Conservation (phyloP, 2,329 filamentous ascomycete genomes). For the Penicillium palitans region DNA sequence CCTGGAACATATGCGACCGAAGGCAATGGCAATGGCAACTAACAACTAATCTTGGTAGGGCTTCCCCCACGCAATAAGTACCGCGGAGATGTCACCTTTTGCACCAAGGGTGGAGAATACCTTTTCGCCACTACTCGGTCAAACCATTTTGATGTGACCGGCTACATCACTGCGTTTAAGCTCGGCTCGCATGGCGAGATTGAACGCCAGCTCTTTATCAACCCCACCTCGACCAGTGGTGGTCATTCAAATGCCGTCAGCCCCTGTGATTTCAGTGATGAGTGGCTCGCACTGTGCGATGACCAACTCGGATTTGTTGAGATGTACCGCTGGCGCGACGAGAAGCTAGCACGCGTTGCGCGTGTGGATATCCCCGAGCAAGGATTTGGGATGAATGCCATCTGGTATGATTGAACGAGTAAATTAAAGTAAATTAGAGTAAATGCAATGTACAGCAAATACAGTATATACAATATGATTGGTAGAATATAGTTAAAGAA, state of each 20-base stretch:
- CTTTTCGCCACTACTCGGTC: conserved; percentile 83
- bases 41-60: conserved; percentile 20
- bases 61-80: conserved; percentile 59
- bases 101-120: conserved; percentile 68
- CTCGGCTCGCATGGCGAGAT: conserved; percentile 69
- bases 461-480: neutral
- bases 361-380: conserved; percentile 76
- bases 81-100: conserved; percentile 78
- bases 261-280: conserved; percentile 79
- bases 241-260: conserved; percentile 87
- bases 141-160: conserved; percentile 72
- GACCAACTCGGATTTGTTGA: conserved; percentile 86
- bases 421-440: conserved; percentile 5
- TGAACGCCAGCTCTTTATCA: conserved; percentile 74
- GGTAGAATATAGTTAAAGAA: neutral
- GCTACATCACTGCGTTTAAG: conserved; percentile 79
- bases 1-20: neutral
- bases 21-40: conserved; percentile 4
- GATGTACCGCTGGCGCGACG: conserved; percentile 82
- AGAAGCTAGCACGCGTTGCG: conserved; percentile 76
- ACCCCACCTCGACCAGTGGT: conserved; percentile 82
- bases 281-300: conserved; percentile 87
- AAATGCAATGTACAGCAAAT: neutral
- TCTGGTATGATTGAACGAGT: conserved; percentile 73
- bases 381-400: conserved; percentile 96